These are phyloP conservation scores for Abrus pulchellus DNA, from an alignment of 306 rosid species.

Conservation along the genomic window DNA sequence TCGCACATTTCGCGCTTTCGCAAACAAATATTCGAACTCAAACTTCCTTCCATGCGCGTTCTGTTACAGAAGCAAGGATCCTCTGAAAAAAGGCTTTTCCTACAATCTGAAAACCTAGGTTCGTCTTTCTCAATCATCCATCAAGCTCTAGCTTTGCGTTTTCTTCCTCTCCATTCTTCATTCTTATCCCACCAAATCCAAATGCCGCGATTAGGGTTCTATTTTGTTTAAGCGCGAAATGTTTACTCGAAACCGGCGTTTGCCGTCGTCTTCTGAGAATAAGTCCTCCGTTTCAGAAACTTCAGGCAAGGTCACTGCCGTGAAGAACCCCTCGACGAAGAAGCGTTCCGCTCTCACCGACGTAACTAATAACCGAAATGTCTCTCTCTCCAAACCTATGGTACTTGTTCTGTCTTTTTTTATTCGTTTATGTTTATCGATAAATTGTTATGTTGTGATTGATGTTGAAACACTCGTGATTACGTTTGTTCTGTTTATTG, in stretches of 20 bases:
- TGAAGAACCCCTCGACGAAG: constrained; percentile 51
- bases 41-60: not conserved
- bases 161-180: not conserved
- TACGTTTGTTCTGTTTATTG: not conserved
- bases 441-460: constrained; percentile 14
- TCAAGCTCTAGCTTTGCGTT: not conserved
- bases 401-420: constrained; percentile 28
- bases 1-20: constrained; percentile 45
- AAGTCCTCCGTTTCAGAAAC: constrained; percentile 35
- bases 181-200: not conserved
- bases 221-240: constrained; percentile 27
- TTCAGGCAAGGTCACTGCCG: constrained; percentile 39
- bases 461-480: not conserved
- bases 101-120: constrained; percentile 37
- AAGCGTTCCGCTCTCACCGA: constrained; percentile 67
- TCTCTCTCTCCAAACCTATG: constrained; percentile 55
- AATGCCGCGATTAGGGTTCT: constrained; percentile 46
- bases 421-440: not conserved
- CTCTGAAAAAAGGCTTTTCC: not conserved
- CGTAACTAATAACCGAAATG: constrained; percentile 58
- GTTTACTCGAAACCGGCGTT: constrained; percentile 49
- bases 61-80: not conserved
- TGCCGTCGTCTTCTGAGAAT: constrained; percentile 45
- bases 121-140: constrained; percentile 36
- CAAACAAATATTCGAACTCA: constrained; percentile 6